Evolutionary conservation across 371 early-diverging fungal species (phyloP), one percentile per base, ranked within the genome.

Genomic region (Mortierella sp.): DNA sequence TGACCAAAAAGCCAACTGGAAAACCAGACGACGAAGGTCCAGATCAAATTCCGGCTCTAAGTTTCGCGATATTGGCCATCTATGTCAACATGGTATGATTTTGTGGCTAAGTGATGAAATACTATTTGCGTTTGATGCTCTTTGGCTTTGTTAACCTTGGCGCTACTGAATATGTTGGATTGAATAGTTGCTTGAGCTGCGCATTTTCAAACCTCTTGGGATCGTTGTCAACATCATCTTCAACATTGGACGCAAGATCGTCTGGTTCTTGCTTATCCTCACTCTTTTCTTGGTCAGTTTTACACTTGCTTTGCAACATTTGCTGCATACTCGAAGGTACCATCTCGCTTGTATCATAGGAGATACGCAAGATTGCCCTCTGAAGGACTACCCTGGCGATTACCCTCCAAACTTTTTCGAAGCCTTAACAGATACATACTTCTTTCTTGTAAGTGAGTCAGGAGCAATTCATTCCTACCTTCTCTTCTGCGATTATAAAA

Each of bases 161-260:
- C 45, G 14, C 59, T 20, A 37, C 6, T 28, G 37, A 5, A 54
- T 65, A 51, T 39, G 6, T 51, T 11, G 30, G 18, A n/a, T 24
- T 9, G 12, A n/a, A 20, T 67, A 80, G 81, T 24, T 80, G 1
- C 75, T 80, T 28, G 81, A 80, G 54, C 51, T 80, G 22, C 72
- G 81, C 6, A 72, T 80, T 11, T 35, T 80, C 54, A 71, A 62
- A 22, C 81, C 71, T 43, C 64, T 80, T n/a, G 81, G 81, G 30
- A 72, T 75, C 22, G 75, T 75, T 32, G 81, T 75, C 75, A 80
- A 80, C 73, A 72, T 75, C 39, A 75, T 80, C 37, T 26, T 75
- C 22, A 75, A 72, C 45, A 80, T 80, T 24, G 62, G 68, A 54
- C 45, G 49, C 43, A 52, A 68, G 68, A 68, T 79, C 74, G 35